Conservation (phyloP, 139 green algal genomes). For the Picochlorum sp. region DNA sequence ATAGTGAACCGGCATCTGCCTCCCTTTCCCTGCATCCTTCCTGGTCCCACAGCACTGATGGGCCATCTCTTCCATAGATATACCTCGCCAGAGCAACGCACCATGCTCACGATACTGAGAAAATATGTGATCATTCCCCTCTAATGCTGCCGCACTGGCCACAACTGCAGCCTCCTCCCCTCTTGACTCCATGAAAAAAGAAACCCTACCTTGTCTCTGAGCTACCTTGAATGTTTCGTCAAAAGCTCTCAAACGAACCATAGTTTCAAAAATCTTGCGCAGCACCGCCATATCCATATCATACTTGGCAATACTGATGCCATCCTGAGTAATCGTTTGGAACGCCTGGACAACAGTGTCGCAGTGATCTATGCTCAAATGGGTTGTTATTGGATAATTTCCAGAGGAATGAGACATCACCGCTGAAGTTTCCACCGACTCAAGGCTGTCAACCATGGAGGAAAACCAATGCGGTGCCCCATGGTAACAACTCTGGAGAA, state of each 20-base stretch:
- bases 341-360: conserved; percentile 35
- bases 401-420: no score
- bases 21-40: conserved; percentile 70
- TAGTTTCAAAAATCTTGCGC: conserved; percentile 45
- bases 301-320: conserved; percentile 31
- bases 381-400: no score
- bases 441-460: no score
- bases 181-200: conserved; percentile 88
- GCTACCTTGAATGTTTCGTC: conserved; percentile 89
- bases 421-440: no score
- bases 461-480: no score
- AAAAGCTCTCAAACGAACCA: conserved; percentile 63
- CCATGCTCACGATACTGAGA: conserved; percentile 90
- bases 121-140: conserved; percentile 67
- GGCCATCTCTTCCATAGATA: conserved; percentile 72
- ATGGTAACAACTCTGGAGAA: no score
- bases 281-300: not conserved
- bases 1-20: conserved; percentile 96
- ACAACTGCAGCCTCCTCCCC: conserved; percentile 84
- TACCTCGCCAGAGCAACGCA: conserved; percentile 84
- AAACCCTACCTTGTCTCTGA: conserved; percentile 90
- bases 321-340: conserved; percentile 2
- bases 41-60: conserved; percentile 81
- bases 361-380: no score
- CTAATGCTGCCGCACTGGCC: conserved; percentile 68